Percentiles rank a stretch among this genome's conserved stretches.
These are phyloP conservation scores for Eutrema salsugineum DNA, from an alignment of 441 rosid species.

Conservation along the genomic window DNA sequence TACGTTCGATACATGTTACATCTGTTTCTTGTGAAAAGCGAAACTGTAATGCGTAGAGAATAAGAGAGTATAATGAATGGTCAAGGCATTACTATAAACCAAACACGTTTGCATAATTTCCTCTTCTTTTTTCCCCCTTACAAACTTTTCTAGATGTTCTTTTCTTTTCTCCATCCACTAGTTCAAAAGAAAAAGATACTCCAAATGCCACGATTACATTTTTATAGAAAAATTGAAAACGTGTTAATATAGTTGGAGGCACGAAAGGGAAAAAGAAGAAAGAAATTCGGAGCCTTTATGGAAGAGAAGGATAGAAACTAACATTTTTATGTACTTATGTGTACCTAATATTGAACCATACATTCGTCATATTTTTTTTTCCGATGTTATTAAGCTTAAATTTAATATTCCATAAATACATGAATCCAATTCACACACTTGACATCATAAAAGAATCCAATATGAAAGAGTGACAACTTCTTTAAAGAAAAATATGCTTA, in stretches of 20 bases:
- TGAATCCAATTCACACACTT: slow-evolving; percentile 11
- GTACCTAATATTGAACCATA: slow-evolving; percentile 28
- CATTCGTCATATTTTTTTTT: slow-evolving; percentile 12
- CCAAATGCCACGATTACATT: slow-evolving; percentile 21
- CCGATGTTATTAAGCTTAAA: background rate
- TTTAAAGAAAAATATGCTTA: background rate
- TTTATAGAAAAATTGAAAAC: slow-evolving; percentile 22
- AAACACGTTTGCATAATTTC: background rate
- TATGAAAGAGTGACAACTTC: background rate
- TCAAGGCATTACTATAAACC: slow-evolving; percentile 22
- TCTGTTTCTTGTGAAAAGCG: background rate
- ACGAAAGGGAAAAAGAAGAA: slow-evolving; percentile 27
- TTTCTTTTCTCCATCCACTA: slow-evolving; percentile 21
- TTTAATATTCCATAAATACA: background rate
- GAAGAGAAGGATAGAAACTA: slow-evolving; percentile 25
- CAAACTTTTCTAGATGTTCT: slow-evolving; percentile 11
- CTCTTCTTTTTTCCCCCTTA: background rate
- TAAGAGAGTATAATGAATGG: slow-evolving; percentile 4
- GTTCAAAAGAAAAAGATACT: slow-evolving; percentile 10
- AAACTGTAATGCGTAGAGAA: background rate
- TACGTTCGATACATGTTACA: background rate
- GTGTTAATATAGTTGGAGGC: slow-evolving; percentile 6
- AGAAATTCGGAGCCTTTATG: slow-evolving; percentile 25
- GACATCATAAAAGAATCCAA: slow-evolving; percentile 6
- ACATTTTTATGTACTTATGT: slow-evolving; percentile 31